Conservation (phyloP, 805 yeast species). For the Teunomyces barrocoloradensis region DNA sequence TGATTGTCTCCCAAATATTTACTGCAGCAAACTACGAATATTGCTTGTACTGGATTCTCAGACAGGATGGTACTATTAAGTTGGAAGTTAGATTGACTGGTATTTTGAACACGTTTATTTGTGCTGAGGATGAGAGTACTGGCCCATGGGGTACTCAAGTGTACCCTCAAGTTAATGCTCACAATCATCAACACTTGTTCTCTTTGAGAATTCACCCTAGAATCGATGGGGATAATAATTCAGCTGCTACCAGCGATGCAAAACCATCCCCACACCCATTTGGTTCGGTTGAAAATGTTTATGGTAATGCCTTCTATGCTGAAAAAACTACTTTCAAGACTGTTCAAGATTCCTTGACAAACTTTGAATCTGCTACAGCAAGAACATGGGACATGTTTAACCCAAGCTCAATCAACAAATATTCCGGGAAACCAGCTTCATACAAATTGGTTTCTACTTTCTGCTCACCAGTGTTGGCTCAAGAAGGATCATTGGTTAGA, state of each 20-base stretch:
- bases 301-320: constrained; percentile 74
- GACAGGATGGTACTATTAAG: constrained; percentile 82
- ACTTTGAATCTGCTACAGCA: constrained; percentile 58
- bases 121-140: constrained; percentile 61
- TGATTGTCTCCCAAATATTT: constrained; percentile 75
- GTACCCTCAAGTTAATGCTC: constrained; percentile 79
- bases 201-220: constrained; percentile 77
- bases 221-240: constrained; percentile 76
- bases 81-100: constrained; percentile 80
- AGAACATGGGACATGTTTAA: constrained; percentile 79
- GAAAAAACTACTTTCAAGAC: constrained; percentile 66
- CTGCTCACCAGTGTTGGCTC: constrained; percentile 70
- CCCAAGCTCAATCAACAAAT: constrained; percentile 62
- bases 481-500: constrained; percentile 68
- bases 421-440: constrained; percentile 73
- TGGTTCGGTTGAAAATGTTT: constrained; percentile 68
- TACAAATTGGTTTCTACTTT: constrained; percentile 75
- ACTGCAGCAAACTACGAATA: constrained; percentile 87
- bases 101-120: constrained; percentile 69
- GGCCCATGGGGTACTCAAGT: constrained; percentile 82
- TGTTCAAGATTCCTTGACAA: constrained; percentile 62
- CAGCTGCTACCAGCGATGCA: constrained; percentile 69
- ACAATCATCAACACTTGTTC: constrained; percentile 83
- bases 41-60: constrained; percentile 78
- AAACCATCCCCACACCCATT: constrained; percentile 54